Conservation (phyloP, 305 asterid genomes). For the Fraxinus sp. region DNA sequence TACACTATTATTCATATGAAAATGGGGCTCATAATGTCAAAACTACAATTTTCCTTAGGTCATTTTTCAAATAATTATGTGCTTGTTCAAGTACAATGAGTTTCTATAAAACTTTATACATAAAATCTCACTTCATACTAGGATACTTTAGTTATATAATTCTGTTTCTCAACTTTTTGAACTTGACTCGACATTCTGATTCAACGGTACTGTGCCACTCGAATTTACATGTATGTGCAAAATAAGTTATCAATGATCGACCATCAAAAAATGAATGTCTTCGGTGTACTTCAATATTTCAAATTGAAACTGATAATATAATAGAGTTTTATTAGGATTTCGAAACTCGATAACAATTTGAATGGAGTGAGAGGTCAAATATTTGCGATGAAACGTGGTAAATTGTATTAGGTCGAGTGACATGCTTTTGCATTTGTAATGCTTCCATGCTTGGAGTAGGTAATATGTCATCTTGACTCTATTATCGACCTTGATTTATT, state of each 20-base stretch:
- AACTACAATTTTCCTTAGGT: neutral
- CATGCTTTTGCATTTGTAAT: neutral
- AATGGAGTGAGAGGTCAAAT: neutral
- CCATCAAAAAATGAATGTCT: neutral
- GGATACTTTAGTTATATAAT: neutral
- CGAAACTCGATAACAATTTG: neutral
- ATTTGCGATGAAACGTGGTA: neutral
- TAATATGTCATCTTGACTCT: neutral
- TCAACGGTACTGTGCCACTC: neutral
- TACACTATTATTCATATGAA: neutral
- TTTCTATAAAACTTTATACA: neutral
- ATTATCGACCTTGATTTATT: neutral
- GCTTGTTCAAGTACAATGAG: neutral
- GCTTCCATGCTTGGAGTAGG: neutral
- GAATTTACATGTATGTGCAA: neutral
- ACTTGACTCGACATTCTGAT: neutral
- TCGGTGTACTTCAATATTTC: neutral
- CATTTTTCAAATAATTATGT: neutral
- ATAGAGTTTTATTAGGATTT: neutral
- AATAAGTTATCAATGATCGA: neutral
- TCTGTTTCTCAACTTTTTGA: neutral
- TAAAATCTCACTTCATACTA: neutral
- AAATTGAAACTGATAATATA: neutral
- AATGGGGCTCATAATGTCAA: conserved; percentile 5
- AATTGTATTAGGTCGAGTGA: neutral